Evolutionary conservation across 1,284 basidiomycete genomes (phyloP).

Genomic region (Ganoderma resinaceum): DNA sequence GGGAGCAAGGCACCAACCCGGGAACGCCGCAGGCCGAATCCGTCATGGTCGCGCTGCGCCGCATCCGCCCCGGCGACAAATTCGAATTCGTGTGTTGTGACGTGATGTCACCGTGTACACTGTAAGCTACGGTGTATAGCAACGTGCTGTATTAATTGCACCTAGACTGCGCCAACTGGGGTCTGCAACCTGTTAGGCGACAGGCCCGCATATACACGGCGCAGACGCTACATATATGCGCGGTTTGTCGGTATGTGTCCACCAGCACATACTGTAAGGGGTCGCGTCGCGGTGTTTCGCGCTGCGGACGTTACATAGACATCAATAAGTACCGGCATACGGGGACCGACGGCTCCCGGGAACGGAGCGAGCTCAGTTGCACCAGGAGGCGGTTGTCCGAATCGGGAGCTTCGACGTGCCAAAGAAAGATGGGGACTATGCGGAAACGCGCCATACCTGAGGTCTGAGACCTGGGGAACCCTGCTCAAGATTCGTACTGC

Average conservation of each 20-base stretch:
- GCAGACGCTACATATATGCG: not conserved
- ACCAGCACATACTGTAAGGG: not conserved
- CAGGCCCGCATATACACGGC: not conserved
- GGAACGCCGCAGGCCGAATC: not conserved
- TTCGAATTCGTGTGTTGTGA: not conserved
- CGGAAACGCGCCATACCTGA: not conserved
- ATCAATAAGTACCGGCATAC: not conserved
- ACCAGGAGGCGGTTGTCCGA: not conserved
- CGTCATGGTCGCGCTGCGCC: not conserved
- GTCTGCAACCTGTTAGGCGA: not conserved
- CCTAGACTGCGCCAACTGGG: not conserved
- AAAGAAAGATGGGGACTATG: not conserved
- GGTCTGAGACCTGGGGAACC: too few species aligned
- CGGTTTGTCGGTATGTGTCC: not conserved
- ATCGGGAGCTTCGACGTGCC: not conserved
- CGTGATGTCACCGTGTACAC: not conserved
- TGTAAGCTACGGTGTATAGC: too few species aligned
- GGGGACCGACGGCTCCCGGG: not conserved
- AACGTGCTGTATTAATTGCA: not conserved
- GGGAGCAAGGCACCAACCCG: not conserved
- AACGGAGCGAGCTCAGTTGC: not conserved
- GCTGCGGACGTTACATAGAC: not conserved
- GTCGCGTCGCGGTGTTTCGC: not conserved
- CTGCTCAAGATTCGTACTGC: too few species aligned
- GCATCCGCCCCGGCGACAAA: not conserved